Base-by-base conservation (phyloP, 306 rosid genomes). In the Ormosia emarginata region DNA sequence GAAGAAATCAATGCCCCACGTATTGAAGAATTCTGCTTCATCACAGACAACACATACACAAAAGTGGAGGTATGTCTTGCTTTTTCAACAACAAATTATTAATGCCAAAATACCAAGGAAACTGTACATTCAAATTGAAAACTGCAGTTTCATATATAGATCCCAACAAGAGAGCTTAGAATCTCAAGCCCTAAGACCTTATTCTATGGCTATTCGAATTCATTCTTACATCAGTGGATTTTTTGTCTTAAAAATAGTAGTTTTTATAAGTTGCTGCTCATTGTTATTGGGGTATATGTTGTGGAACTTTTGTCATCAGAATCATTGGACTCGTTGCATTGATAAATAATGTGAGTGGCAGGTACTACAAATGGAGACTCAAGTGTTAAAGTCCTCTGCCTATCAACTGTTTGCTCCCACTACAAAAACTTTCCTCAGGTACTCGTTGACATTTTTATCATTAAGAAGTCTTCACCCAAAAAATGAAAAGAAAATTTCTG, bases 1-100 rank as follows among this genome's bases (percentile, higher is more conserved):
- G 98, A 96, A 90, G 99, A 96, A 89, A 88, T 91, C 43, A 79
- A 87, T 79, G 94, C 97, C 44, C 99, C 97, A 0, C 90, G 86
- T 18, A 90, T 92, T 59, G 97, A 92, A 86, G 99, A 94, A 10
- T 96, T 94, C 75, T 96, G 99, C 86, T 77, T 86, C 88, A 92
- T 96, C 83, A 94, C 99, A 2, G 99, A 94, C 81, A 91, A 86
- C 82, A 91, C 99, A 73, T 96, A 92, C 90, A 81, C 88, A 40
- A 91, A 91, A 91, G 90, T 29, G 64, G 94, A 94, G 97, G 99
- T 91, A 80, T 17, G 66, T 68, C 70, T 17, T 71, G 37, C 79
- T 85, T 55, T 50, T 86, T 52, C 44, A 32, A 12, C 55, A 57
- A 17, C 6, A 63, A 39, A 24, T 41, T 62, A 37, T 6, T 66